Percentiles rank a stretch among this genome's conserved stretches.
phyloP scores from a whole-genome alignment of 768 basidiomycete species.

The Cystobasidium tubakii region DNA sequence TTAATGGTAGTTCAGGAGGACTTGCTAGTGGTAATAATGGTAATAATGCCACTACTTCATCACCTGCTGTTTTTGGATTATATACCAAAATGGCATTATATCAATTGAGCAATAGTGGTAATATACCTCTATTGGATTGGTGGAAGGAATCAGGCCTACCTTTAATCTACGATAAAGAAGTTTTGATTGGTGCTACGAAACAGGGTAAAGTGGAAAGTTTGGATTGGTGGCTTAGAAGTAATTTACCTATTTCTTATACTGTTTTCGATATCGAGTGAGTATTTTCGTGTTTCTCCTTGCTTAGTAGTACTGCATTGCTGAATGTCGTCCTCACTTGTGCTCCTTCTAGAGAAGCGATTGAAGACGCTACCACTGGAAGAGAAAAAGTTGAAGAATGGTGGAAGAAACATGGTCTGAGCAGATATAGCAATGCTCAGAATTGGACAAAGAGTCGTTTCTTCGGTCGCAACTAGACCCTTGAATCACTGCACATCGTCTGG shows the following conservation, averaged over 20 bases:
- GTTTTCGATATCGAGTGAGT: constrained; percentile 73
- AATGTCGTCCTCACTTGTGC: no score
- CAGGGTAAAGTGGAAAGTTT: constrained; percentile 74
- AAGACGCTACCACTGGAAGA: constrained; percentile 17
- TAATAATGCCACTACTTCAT: not conserved
- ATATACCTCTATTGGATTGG: constrained; percentile 68
- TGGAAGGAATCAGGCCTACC: constrained; percentile 73
- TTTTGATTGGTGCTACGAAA: constrained; percentile 69
- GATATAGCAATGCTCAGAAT: constrained; percentile 33
- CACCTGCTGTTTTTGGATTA: constrained; percentile 7
- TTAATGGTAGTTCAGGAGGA: not conserved
- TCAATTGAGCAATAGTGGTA: constrained; percentile 72
- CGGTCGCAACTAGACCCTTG: not conserved
- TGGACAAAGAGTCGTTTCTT: constrained; percentile 29
- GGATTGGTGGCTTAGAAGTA: constrained; percentile 80
- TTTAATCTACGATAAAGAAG: constrained; percentile 72
- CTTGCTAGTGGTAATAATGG: no score
- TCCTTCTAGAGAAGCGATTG: constrained; percentile 35
- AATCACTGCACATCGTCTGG: not conserved
- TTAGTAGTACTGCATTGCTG: no score
- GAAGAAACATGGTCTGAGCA: constrained; percentile 20
- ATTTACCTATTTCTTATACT: constrained; percentile 73
- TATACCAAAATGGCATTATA: constrained; percentile 72
- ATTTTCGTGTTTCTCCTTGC: not conserved
- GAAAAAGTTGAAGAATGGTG: constrained; percentile 34